Evolutionary conservation across 305 asterid genomes (phyloP).

Genomic region (Plantago lanceolata): DNA sequence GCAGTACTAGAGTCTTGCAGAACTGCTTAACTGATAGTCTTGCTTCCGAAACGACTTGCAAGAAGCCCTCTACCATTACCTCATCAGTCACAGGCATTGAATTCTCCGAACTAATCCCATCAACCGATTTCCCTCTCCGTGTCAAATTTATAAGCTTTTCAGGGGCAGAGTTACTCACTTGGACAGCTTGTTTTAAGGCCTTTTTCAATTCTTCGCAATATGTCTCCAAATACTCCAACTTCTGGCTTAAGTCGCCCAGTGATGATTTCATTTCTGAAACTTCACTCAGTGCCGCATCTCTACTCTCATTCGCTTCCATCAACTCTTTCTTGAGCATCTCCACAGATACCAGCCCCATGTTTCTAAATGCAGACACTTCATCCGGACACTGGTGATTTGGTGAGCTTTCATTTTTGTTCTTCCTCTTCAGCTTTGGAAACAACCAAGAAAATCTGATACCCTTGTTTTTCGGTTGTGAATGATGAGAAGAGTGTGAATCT

Average conservation of each 20-base stretch:
- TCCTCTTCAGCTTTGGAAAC: constrained; percentile 48
- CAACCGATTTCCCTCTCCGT: constrained; percentile 32
- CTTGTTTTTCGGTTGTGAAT: constrained; percentile 30
- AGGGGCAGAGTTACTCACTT: constrained; percentile 29
- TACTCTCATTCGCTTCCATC: constrained; percentile 50
- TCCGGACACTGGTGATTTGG: constrained; percentile 18
- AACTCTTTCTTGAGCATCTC: constrained; percentile 60
- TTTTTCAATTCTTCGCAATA: constrained; percentile 71
- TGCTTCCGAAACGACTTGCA: constrained; percentile 80
- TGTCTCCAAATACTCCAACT: constrained; percentile 63
- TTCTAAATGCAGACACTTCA: constrained; percentile 26
- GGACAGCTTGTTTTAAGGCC: constrained; percentile 52
- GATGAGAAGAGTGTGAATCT: constrained; percentile 39
- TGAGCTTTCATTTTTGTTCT: constrained; percentile 29
- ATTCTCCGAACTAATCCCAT: constrained; percentile 32
- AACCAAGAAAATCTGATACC: constrained; percentile 39
- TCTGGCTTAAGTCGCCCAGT: constrained; percentile 53
- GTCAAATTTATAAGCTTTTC: constrained; percentile 38
- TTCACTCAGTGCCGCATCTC: constrained; percentile 52
- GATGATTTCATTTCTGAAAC: constrained; percentile 58
- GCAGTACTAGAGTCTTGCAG: constrained; percentile 59
- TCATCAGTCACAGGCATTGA: constrained; percentile 54
- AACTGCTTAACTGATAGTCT: constrained; percentile 76
- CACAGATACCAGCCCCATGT: constrained; percentile 28
- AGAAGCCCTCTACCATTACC: constrained; percentile 72